Evolutionary conservation across 169 alveolate species (phyloP).

Genomic region (Plasmodium adleri): DNA sequence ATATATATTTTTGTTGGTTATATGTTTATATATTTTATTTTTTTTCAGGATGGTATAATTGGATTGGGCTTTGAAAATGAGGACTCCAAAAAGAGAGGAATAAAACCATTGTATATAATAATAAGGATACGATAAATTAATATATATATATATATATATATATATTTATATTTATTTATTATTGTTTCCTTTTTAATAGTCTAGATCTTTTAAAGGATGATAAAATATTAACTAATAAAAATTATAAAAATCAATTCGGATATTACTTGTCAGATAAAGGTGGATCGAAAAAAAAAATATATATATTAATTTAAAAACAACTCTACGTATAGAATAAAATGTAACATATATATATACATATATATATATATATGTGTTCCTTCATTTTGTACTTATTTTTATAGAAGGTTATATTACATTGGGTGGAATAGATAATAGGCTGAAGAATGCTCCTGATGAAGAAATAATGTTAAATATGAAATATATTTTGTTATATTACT

Average conservation of each 20-base stretch:
- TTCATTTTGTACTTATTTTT: neutral
- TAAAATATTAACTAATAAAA: slow-evolving; percentile 28
- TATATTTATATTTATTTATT: neutral
- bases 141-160: no score
- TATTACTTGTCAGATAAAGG: slow-evolving; percentile 58
- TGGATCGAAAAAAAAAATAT: neutral
- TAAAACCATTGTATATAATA: slow-evolving; percentile 70
- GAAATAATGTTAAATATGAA: slow-evolving; percentile 59
- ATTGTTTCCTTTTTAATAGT: slow-evolving; percentile 14
- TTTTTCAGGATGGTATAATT: slow-evolving; percentile 83
- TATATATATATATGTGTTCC: neutral
- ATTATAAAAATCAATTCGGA: slow-evolving; percentile 54
- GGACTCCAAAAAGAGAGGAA: slow-evolving; percentile 81
- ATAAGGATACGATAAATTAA: no score
- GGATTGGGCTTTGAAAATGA: slow-evolving; percentile 85
- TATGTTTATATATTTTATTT: neutral
- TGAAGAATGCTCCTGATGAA: slow-evolving; percentile 81
- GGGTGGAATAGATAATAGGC: slow-evolving; percentile 83
- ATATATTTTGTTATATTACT: neutral
- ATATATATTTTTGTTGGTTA: neutral
- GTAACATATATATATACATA: neutral
- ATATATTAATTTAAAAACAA: neutral
- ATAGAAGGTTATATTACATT: slow-evolving; percentile 83
- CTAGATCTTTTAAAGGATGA: slow-evolving; percentile 50
- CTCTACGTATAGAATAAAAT: neutral